Base-by-base conservation (phyloP, 2,329 filamentous ascomycete species). In the Scytalidium lignicola region DNA sequence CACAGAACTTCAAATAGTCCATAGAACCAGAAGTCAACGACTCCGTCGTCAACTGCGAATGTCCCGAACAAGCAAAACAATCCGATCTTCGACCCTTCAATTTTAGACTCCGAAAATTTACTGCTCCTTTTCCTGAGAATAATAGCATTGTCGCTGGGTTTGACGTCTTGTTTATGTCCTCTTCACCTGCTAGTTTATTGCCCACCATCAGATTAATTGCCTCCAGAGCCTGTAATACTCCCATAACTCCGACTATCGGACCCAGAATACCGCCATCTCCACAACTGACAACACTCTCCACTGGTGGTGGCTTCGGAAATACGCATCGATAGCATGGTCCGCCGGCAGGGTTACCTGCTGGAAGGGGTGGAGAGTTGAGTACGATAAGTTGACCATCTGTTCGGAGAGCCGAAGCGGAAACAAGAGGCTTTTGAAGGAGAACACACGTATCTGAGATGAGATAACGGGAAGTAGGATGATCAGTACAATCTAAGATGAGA, bases 301-400 rank as follows among this genome's bases (percentile, higher is more conserved):
- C 80, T 0, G 92, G 90, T 0, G 93, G 91, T 0, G 93, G 91
- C 32, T 79, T 85, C 0, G 90, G 91, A 59, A 96, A 99, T 12
- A 97, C 80, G 63, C 93, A 99, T 40, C 93, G 79, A 68, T 99
- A 99, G 67, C 93, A 99, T 0, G 92, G 91, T 0, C 90, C 88
- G 0, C 86, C 85, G 0, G 70, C 62, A 2, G 64, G 48, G 45
- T 80, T 68, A 1, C 83, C 84, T 9, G 76, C 73, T 2, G 79
- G 71, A 7, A 74, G 70, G 1, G 89, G 80, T 1, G 91, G 91
- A 51, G 85, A 83, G 67, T 97, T 96, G 46, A 97, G 76, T 0
- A 95, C 80, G 58, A 95, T 88, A 3, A 97, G 76, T 68, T 97
- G 92, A 2, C 93, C 93, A 50, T 96, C 91, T 0, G 86, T 90